These are phyloP conservation scores for Clavispora fructus DNA, from an alignment of 805 yeast genomes.

Conservation along the genomic window DNA sequence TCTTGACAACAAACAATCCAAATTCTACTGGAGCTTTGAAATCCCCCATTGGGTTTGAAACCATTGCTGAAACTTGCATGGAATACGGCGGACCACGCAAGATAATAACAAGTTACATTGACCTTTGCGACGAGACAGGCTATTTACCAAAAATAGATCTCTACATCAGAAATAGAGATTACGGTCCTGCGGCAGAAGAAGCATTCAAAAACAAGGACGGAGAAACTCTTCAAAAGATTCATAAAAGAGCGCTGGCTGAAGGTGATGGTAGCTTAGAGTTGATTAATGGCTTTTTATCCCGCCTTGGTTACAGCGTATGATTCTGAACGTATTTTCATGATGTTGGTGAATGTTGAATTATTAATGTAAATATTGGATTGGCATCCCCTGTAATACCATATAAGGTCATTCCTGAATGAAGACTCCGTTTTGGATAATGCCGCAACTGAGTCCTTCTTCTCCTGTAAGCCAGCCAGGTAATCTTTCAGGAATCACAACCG, in stretches of 20 bases:
- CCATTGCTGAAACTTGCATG: constrained; percentile 53
- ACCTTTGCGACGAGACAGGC: constrained; percentile 41
- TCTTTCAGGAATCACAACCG: constrained; percentile 45
- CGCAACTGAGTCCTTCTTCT: constrained; percentile 55
- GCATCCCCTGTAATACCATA: not conserved
- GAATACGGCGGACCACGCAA: constrained; percentile 47
- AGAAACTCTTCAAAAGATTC: constrained; percentile 6
- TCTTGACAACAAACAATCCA: constrained; percentile 20
- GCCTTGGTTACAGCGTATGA: not conserved
- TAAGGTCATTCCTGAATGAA: not conserved
- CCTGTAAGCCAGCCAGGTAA: constrained; percentile 80
- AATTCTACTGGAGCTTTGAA: constrained; percentile 23
- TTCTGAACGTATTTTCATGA: not conserved
- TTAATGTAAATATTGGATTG: not conserved
- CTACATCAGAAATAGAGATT: constrained; percentile 49
- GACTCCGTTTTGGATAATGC: constrained; percentile 24
- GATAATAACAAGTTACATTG: constrained; percentile 58
- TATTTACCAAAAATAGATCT: constrained; percentile 46
- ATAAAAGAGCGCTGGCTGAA: not conserved
- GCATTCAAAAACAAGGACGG: constrained; percentile 41
- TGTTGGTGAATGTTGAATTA: not conserved
- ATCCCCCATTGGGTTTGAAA: constrained; percentile 68
- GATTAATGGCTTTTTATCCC: not conserved
- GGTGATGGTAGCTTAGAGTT: constrained; percentile 5
- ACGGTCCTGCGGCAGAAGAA: constrained; percentile 44